A percentile compares a stretch with the other conserved stretches of the same genome.
Evolutionary conservation across 495 filamentous ascomycete genomes (phyloP).

Genomic region (Lepraria neglecta): DNA sequence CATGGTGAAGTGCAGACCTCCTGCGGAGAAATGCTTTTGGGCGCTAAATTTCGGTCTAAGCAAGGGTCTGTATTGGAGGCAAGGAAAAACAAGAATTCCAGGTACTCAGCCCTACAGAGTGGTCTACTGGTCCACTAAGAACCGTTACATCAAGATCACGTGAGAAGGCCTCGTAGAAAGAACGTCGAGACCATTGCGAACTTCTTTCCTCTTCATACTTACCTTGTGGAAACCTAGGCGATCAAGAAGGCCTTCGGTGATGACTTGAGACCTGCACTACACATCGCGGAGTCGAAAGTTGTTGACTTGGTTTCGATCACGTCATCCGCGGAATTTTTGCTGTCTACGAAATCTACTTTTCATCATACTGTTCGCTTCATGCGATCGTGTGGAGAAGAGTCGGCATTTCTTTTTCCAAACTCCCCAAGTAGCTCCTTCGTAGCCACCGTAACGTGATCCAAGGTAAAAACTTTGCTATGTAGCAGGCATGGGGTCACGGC

Average conservation of each 20-base stretch:
- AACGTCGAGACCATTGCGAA: no score
- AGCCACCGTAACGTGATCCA: background rate
- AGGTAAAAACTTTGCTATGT: background rate
- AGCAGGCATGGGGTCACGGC: no score
- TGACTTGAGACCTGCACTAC: conserved; percentile 66
- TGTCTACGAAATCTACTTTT: conserved; percentile 48
- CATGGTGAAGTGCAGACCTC: no score
- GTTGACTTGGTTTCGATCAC: conserved; percentile 64
- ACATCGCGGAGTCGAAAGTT: conserved; percentile 62
- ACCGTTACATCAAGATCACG: no score
- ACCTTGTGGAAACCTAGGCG: conserved; percentile 61
- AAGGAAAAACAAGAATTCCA: no score
- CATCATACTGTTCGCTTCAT: conserved; percentile 44
- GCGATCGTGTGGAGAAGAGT: conserved; percentile 48
- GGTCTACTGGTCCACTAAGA: no score
- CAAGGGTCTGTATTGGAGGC: no score
- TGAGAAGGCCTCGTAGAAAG: no score
- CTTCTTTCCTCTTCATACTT: conserved; percentile 58
- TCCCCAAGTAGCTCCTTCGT: background rate
- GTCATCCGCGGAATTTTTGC: conserved; percentile 66
- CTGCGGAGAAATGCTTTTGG: no score
- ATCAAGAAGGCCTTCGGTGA: conserved; percentile 57
- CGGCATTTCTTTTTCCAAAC: background rate
- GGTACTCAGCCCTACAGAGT: no score
- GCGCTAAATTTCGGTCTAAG: no score